phyloP scores from a whole-genome alignment of 139 green algal genomes.

The Chlorella vulgaris region DNA sequence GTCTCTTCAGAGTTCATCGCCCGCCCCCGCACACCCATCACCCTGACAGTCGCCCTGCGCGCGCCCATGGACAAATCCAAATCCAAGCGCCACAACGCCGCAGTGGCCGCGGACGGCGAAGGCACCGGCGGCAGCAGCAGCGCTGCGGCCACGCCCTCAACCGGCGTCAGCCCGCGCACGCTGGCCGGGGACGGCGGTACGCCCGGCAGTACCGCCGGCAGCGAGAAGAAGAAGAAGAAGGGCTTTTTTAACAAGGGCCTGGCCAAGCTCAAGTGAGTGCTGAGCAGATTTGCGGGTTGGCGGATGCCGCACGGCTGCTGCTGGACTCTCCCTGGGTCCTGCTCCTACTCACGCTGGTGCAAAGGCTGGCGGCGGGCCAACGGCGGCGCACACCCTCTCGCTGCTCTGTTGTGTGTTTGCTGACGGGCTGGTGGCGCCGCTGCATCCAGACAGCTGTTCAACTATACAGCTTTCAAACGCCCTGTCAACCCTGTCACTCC shows the following conservation, averaged over 20 bases:
- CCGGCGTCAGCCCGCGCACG: no score
- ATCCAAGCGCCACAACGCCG: neutral
- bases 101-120: neutral
- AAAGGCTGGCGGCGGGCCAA: no score
- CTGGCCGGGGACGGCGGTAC: no score
- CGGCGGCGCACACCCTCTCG: no score
- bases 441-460: no score
- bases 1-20: conserved; percentile 14
- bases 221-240: neutral
- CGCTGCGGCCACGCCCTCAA: neutral
- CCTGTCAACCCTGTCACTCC: neutral
- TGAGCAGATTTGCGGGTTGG: neutral
- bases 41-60: conserved; percentile 14
- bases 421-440: no score
- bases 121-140: neutral
- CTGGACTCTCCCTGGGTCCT: no score
- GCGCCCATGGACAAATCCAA: neutral
- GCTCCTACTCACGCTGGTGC: no score
- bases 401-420: no score
- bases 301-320: no score
- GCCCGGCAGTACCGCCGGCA: neutral
- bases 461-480: no score
- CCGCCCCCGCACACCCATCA: neutral
- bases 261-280: neutral
- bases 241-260: neutral